Percentiles rank a stretch among this genome's conserved stretches.
phyloP scores from a whole-genome alignment of 805 yeast species.

The Lipomyces sp. region DNA sequence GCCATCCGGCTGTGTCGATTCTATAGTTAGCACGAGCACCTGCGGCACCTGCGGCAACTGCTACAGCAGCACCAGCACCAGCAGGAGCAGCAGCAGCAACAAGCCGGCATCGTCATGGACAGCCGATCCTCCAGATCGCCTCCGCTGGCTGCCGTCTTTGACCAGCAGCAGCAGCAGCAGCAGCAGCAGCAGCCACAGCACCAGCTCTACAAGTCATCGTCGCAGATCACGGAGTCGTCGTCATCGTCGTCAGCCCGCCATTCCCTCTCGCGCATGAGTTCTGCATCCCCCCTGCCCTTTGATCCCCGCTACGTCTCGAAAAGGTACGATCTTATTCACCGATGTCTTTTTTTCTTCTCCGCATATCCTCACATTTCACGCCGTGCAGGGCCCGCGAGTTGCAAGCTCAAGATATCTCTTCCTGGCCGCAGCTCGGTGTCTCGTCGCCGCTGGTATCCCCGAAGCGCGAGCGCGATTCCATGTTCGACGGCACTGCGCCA shows the following conservation, averaged over 20 bases:
- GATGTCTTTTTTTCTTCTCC: neutral
- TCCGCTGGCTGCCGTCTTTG: neutral
- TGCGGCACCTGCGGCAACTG: too few species aligned
- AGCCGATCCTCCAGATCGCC: neutral
- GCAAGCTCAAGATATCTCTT: constrained; percentile 12
- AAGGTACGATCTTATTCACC: constrained; percentile 6
- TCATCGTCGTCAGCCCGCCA: neutral
- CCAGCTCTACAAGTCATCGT: neutral
- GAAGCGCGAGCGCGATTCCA: constrained; percentile 10
- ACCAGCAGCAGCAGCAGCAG: constrained; percentile 1
- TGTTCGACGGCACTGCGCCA: constrained; percentile 1
- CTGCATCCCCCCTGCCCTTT: constrained; percentile 20
- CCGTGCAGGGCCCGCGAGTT: constrained; percentile 20
- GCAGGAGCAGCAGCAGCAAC: too few species aligned
- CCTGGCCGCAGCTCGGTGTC: constrained; percentile 1
- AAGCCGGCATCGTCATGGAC: too few species aligned
- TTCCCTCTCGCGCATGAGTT: neutral
- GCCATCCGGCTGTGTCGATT: too few species aligned
- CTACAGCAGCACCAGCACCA: too few species aligned
- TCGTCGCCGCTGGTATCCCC: constrained; percentile 9
- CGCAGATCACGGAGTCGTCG: constrained; percentile 4
- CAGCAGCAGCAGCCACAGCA: neutral
- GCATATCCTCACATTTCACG: neutral
- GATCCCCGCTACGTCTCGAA: constrained; percentile 22
- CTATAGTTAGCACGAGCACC: too few species aligned